These are phyloP conservation scores for Wallacemonas rigidus DNA, from an alignment of 208 protist species.

Conservation along the genomic window DNA sequence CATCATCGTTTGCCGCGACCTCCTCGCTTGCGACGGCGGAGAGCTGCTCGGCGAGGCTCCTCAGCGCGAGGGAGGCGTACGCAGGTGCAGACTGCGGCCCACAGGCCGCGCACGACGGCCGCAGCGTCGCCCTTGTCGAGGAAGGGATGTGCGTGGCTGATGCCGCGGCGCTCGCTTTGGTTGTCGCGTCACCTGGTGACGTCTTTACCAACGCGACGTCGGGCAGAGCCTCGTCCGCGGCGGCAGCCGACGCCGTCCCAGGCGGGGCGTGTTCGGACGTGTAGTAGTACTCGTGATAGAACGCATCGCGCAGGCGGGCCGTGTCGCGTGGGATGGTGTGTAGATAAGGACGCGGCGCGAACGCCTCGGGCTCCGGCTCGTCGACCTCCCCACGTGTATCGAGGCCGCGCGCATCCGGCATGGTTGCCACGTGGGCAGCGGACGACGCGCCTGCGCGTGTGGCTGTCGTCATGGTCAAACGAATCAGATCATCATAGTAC, in stretches of 20 bases:
- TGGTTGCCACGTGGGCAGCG: too few species aligned
- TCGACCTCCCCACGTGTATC: not conserved
- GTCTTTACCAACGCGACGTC: too few species aligned
- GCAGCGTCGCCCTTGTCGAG: conserved; percentile 15
- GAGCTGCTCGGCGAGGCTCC: conserved; percentile 16
- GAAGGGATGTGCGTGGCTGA: not conserved
- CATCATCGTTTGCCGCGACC: not conserved
- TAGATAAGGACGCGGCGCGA: conserved; percentile 13
- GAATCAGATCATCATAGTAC: conserved; percentile 30
- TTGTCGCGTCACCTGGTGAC: too few species aligned
- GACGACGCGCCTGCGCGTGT: too few species aligned
- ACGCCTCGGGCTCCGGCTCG: not conserved
- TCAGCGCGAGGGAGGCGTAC: conserved; percentile 34
- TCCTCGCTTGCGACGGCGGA: not conserved
- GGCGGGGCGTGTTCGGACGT: not conserved
- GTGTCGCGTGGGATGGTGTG: conserved; percentile 4
- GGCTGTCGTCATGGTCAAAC: conserved; percentile 4
- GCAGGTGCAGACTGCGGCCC: conserved; percentile 26
- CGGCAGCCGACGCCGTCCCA: not conserved
- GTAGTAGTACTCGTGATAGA: conserved; percentile 35
- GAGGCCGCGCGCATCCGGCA: too few species aligned
- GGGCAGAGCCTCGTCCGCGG: not conserved
- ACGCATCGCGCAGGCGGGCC: conserved; percentile 15
- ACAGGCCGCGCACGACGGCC: conserved; percentile 36
- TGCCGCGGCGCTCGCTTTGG: not conserved